phyloP scores from a whole-genome alignment of 495 filamentous ascomycete genomes.

The Xylaria flabelliformis region DNA sequence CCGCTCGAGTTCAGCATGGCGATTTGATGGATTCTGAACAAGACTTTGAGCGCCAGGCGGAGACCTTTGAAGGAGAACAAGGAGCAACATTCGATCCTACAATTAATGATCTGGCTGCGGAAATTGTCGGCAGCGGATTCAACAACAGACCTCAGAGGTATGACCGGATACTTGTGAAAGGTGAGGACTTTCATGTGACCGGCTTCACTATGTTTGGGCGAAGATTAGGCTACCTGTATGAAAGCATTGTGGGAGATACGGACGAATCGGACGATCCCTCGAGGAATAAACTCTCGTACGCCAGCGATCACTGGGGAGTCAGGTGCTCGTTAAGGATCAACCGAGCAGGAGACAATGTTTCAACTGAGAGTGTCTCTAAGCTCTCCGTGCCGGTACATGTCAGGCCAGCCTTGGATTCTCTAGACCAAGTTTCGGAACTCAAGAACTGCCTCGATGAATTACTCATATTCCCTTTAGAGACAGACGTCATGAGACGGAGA shows the following conservation, averaged over 20 bases:
- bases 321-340: slow-evolving; percentile 48
- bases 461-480: slow-evolving; percentile 48
- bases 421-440: slow-evolving; percentile 36
- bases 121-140: slow-evolving; percentile 45
- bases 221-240: slow-evolving; percentile 13
- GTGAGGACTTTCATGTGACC: slow-evolving; percentile 42
- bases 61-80: slow-evolving; percentile 56
- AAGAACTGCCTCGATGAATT: slow-evolving; percentile 38
- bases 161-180: slow-evolving; percentile 59
- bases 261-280: slow-evolving; percentile 6
- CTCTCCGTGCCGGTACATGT: slow-evolving; percentile 38
- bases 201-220: slow-evolving; percentile 59
- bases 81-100: slow-evolving; percentile 64
- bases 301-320: slow-evolving; percentile 65
- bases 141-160: slow-evolving; percentile 63
- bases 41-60: slow-evolving; percentile 26
- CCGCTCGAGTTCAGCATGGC: slow-evolving; percentile 41
- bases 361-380: slow-evolving; percentile 28
- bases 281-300: slow-evolving; percentile 38
- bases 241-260: slow-evolving; percentile 31
- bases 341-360: slow-evolving; percentile 9
- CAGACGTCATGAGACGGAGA: slow-evolving; percentile 49
- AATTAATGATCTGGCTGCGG: slow-evolving; percentile 56
- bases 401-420: slow-evolving; percentile 27
- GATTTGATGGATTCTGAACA: slow-evolving; percentile 34